Evolutionary conservation across 768 basidiomycete species (phyloP).

Genomic region (Cystobasidium ongulense): DNA sequence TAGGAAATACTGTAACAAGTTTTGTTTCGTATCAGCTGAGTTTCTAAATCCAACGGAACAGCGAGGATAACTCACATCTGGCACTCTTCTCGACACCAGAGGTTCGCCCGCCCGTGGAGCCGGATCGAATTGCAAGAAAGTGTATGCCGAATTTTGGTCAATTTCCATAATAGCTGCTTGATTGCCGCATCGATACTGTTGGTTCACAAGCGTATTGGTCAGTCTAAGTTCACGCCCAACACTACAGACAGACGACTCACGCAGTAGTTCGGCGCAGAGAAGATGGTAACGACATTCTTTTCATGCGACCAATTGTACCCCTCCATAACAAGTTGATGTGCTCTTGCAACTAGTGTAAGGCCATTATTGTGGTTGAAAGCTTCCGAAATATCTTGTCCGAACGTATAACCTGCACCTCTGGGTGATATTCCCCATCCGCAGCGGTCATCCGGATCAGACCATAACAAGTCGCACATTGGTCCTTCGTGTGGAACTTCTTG

Average conservation of each 20-base stretch:
- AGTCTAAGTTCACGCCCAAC: not conserved
- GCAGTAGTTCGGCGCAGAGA: constrained; percentile 99
- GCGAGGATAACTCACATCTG: constrained; percentile 35
- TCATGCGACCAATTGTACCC: constrained; percentile 97
- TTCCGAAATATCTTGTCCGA: constrained; percentile 97
- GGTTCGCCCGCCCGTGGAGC: constrained; percentile 98
- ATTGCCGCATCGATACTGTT: constrained; percentile 84
- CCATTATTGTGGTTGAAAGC: constrained; percentile 99
- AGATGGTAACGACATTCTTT: constrained; percentile 97
- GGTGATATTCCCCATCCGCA: constrained; percentile 99
- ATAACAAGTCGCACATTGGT: constrained; percentile 98
- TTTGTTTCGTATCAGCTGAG: not conserved
- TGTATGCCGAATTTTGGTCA: constrained; percentile 56
- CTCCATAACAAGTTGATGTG: constrained; percentile 72
- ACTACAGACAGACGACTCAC: not conserved
- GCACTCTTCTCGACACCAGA: constrained; percentile 61
- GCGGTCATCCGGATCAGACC: constrained; percentile 99
- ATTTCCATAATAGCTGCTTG: constrained; percentile 99
- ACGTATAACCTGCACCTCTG: constrained; percentile 96
- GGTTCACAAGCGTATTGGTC: not conserved
- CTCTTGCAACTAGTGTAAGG: constrained; percentile 68
- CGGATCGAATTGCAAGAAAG: constrained; percentile 91
- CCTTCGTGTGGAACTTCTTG: constrained; percentile 99
- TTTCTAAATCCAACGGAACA: not conserved
- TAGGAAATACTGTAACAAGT: constrained; percentile 23